A percentile compares a stretch with the other conserved stretches of the same genome.
Evolutionary conservation across 805 yeast genomes (phyloP).

Genomic region (Saccharomycopsis sp.): DNA sequence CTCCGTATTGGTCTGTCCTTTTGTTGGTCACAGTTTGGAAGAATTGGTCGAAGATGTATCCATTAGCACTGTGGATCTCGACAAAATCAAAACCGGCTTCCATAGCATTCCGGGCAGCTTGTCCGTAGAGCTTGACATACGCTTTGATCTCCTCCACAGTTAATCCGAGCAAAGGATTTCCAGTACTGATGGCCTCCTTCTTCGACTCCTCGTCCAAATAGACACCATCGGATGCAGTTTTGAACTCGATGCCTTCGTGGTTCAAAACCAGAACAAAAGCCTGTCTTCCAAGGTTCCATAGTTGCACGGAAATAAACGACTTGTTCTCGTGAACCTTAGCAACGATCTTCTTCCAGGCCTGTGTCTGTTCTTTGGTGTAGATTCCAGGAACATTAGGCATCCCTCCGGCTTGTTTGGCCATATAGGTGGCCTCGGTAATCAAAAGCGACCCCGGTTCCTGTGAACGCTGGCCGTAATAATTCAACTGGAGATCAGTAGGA

Average conservation of each 20-base stretch:
- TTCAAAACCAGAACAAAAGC: conserved; percentile 34
- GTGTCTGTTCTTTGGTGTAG: conserved; percentile 41
- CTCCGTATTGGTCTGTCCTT: conserved; percentile 61
- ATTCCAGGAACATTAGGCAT: conserved; percentile 43
- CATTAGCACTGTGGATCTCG: conserved; percentile 61
- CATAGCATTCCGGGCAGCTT: conserved; percentile 44
- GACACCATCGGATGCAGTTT: conserved; percentile 35
- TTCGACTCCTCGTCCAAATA: conserved; percentile 33
- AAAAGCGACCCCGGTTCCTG: conserved; percentile 51
- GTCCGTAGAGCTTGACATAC: conserved; percentile 37
- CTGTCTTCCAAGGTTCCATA: conserved; percentile 48
- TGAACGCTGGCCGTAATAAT: conserved; percentile 54
- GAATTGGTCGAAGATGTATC: conserved; percentile 47
- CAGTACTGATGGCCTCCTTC: conserved; percentile 30
- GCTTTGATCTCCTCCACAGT: conserved; percentile 36
- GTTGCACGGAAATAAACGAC: conserved; percentile 40
- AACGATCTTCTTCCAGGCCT: conserved; percentile 44
- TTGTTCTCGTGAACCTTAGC: conserved; percentile 45
- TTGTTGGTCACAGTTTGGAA: conserved; percentile 39
- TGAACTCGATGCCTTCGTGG: conserved; percentile 32
- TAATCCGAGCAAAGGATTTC: conserved; percentile 31
- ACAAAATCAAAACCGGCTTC: conserved; percentile 51
- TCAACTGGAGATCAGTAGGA: conserved; percentile 41
- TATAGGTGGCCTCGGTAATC: conserved; percentile 54
- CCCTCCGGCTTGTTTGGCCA: conserved; percentile 37